Evolutionary conservation across 2,329 filamentous ascomycete species (phyloP), one percentile per base, ranked within the genome.

Genomic region (Purpureocillium takamizusanense): DNA sequence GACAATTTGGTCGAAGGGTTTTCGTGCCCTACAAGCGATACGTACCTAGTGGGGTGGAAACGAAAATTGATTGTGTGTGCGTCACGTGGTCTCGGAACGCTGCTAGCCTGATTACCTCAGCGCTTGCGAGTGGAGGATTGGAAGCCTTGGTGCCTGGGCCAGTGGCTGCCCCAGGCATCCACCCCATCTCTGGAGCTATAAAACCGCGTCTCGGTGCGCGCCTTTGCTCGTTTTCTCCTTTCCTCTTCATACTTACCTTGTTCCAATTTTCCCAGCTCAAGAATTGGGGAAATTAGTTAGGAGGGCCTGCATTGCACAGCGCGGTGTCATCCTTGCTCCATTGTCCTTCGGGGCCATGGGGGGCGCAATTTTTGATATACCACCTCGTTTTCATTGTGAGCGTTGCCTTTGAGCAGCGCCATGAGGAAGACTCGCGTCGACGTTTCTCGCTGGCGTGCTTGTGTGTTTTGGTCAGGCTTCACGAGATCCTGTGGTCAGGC

Each of bases 191-290:
- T n/a, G 18, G 14, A 41, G 40, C 45, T 63, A 65, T 65, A 65
- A 57, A 65, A 40, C 0, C 1, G 7, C 16, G 7, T 33, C 40
- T 31, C 17, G 23, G 34, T 45, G 17, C 27, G 38, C 7, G 3
- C 0, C 31, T 51, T 42, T 46, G 36, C 32, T 38, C 39, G 44
- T 47, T 56, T 55, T 46, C 38, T 51, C 46, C 51, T 59, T 62
- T 47, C 57, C 59, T 66, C 61, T 64, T 68, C 63, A 72, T 71
- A 72, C 69, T 72, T 72, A 72, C 67, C 67, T 72, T 72, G 62
- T 62, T 61, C 54, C 56, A 60, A 57, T 49, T 42, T 49, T 43
- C 51, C 59, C 56, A 55, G 67, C 54, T 72, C 68, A 71, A 52
- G 65, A 67, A 59, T 59, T 49, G 59, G 54, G 51, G 48, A 42